Conservation (phyloP, 805 yeast species). For the Peterozyma toletana region DNA sequence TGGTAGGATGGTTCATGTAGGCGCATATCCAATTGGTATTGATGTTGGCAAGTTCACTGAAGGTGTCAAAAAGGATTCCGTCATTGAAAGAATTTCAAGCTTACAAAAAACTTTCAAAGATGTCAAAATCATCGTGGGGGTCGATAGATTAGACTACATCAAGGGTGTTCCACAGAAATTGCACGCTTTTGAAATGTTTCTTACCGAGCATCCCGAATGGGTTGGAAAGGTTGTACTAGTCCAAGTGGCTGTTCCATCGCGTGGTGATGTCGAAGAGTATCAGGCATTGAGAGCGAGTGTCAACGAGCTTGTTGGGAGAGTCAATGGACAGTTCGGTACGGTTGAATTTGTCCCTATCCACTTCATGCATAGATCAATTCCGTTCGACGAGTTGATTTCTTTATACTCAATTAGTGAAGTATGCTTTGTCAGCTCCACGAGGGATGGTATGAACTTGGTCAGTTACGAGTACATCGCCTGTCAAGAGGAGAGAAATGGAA, state of each 20-base stretch:
- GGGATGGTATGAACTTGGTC: slow-evolving; percentile 98
- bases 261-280: slow-evolving; percentile 98
- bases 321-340: slow-evolving; percentile 93
- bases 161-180: slow-evolving; percentile 97
- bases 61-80: slow-evolving; percentile 61
- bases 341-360: slow-evolving; percentile 97
- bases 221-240: slow-evolving; percentile 93
- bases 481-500: slow-evolving; percentile 80
- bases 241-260: slow-evolving; percentile 95
- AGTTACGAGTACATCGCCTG: slow-evolving; percentile 96
- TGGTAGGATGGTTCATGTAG: slow-evolving; percentile 74
- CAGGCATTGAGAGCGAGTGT: slow-evolving; percentile 90
- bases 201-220: slow-evolving; percentile 95
- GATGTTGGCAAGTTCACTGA: slow-evolving; percentile 87
- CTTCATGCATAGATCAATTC: slow-evolving; percentile 86
- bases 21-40: slow-evolving; percentile 99
- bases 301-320: slow-evolving; percentile 92
- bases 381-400: slow-evolving; percentile 87
- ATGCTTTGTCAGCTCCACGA: slow-evolving; percentile 86
- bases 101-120: slow-evolving; percentile 56
- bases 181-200: slow-evolving; percentile 91
- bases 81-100: slow-evolving; percentile 56
- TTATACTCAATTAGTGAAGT: slow-evolving; percentile 82
- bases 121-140: slow-evolving; percentile 88
- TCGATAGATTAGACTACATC: slow-evolving; percentile 92